Evolutionary conservation across 106 monocot species (phyloP), one percentile per base, ranked within the genome.

Genomic region (Dactylorhiza incarnata): DNA sequence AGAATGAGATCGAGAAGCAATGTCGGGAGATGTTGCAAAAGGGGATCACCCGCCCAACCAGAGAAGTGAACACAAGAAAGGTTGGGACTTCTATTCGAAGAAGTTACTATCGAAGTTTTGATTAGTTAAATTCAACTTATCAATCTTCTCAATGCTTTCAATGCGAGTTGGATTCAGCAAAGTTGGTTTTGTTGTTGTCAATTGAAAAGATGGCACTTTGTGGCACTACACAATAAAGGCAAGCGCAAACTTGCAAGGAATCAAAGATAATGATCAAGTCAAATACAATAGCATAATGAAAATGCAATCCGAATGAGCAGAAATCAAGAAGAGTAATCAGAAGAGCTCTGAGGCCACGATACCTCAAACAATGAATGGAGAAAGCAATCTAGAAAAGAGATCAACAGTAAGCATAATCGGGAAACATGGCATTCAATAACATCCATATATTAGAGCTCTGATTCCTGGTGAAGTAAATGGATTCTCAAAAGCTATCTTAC

Each of bases 401-500:
- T 22, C 22, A 59, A 59, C 58, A 59, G 8, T 59, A 59, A 59
- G 4, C 20, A 59, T 59, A n/a, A 20, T 22, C 58, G 22, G 20
- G 7, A 22, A 19, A 22, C 19, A 59, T 37, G 7, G 6, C 22
- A 58, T 20, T 58, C 58, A 19, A 7, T 7, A 19, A 0, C n/a
- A 59, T 59, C 58, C 22, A 3, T 59, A 3, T 59, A 22, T 20
- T 20, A 5, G 20, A 22, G 58, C 20, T 59, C 19, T 59, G 58
- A 59, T 59, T 59, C 4, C 6, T 9, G 12, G 58, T 22, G 19
- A 58, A 59, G 7, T 22, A 59, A 19, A 20, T 7, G 37, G 58
- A 6, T 59, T 22, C 58, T 22, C 22, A 20, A 46, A 11, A 14
- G 16, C 5, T 17, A 23, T 45, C 79, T 79, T 62, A 79, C 79